phyloP scores from a whole-genome alignment of 805 yeast genomes.

The Monosporozyma yasuniensis region DNA sequence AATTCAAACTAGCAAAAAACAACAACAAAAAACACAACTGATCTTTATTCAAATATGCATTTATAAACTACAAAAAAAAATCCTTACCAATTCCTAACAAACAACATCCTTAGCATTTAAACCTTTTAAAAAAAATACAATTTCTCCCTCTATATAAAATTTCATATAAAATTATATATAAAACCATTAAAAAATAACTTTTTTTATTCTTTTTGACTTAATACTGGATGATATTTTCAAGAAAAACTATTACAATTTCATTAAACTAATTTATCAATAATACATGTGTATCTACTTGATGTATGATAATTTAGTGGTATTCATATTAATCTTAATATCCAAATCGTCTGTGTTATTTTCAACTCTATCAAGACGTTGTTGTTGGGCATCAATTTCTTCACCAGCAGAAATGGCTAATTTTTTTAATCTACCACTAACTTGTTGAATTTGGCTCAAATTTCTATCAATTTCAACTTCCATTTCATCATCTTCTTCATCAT shows the following conservation, averaged over 20 bases:
- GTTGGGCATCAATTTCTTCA: slow-evolving; percentile 73
- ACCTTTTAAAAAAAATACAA: not conserved
- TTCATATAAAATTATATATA: not conserved
- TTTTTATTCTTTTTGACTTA: no score
- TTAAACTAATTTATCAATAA: not conserved
- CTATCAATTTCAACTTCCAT: slow-evolving; percentile 80
- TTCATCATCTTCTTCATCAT: slow-evolving; percentile 87
- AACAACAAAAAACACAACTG: not conserved
- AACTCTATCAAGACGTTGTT: slow-evolving; percentile 58
- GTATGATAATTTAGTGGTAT: slow-evolving; percentile 56
- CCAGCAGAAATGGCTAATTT: slow-evolving; percentile 64
- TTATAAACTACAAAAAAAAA: not conserved
- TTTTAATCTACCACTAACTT: slow-evolving; percentile 60
- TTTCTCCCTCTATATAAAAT: no score
- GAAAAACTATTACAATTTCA: not conserved
- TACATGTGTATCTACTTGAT: slow-evolving; percentile 30
- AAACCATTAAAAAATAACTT: no score
- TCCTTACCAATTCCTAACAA: no score
- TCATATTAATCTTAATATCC: slow-evolving; percentile 76
- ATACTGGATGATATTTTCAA: no score
- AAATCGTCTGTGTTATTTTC: slow-evolving; percentile 78
- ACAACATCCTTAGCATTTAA: not conserved
- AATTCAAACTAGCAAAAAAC: not conserved
- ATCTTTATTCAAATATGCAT: slow-evolving; percentile 1
- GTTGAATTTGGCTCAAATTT: slow-evolving; percentile 71